Base-by-base conservation (phyloP, 129 eudicot genomes). In the Pseudognaphalium luteoalbum region DNA sequence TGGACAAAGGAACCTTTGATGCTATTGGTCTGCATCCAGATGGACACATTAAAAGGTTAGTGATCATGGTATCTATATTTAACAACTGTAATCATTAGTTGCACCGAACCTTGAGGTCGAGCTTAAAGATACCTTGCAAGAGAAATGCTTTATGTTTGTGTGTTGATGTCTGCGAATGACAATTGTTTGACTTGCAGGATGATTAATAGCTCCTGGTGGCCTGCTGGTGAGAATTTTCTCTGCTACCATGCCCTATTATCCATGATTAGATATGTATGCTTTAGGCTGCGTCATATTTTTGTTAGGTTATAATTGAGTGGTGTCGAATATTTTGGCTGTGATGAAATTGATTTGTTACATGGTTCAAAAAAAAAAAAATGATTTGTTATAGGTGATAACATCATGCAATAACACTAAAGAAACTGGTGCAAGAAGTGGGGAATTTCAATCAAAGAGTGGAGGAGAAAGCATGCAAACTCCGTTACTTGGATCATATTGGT, bases 1-100 rank as follows among this genome's bases (percentile, higher is more conserved):
- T 78, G 63, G 98, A 93, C 80, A 93, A 93, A 71, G 98, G 98
- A 20, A 93, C 98, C 51, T 86, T 93, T 62, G 98, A 93, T 82
- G 98, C 98, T 52, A 88, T 93, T 69, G 98, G 98, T 39, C 69
- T 90, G 89, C 98, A 93, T 87, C 98, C 98, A 60, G 98, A 93
- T 88, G 98, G 98, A 42, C 84, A 87, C 74, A 77, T 93, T 39
- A 93, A 90, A 82, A 88, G 96, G 98, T 84, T 29, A 66, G 19
- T 63, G 34, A 68, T 19, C 33, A 15, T 80, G 11, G 71, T 73
- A 35, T 33, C 17, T 22, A 65, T 25, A 44, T 76, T 30, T 12
- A 25, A 25, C 28, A 25, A 25, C 7, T 57, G n/a, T 57, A 57
- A 57, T 57, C 62, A 57, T 57, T 10, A 3, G n/a, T 9, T n/a